These are phyloP conservation scores for Claviceps sp. DNA, from an alignment of 2,329 filamentous ascomycete genomes.

Conservation along the genomic window DNA sequence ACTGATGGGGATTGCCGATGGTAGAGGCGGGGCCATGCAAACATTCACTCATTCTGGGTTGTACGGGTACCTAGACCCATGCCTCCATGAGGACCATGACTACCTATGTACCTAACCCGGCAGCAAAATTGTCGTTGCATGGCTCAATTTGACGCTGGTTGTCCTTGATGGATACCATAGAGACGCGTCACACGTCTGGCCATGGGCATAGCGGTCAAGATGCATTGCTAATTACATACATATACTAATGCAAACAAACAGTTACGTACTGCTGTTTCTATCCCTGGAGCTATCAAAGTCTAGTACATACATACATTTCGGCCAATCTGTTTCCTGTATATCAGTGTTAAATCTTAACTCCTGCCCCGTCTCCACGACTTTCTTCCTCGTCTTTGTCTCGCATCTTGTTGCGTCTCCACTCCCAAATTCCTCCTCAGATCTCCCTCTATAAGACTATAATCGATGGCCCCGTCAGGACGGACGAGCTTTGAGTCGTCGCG, in stretches of 20 bases:
- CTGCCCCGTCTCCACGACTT: not conserved
- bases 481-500: not conserved
- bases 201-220: too few relatives aligned
- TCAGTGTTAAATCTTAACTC: not conserved
- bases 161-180: not conserved
- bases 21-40: too few relatives aligned
- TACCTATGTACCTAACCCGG: too few relatives aligned
- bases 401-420: not conserved
- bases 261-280: not conserved
- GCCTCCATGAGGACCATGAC: too few relatives aligned
- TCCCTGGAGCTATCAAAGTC: not conserved
- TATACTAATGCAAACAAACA: not conserved
- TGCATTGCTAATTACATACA: not conserved
- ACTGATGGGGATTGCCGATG: too few relatives aligned
- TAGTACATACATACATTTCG: not conserved
- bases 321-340: slow-evolving; percentile 1
- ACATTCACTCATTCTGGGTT: too few relatives aligned
- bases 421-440: not conserved
- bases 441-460: not conserved
- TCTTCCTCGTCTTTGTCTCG: not conserved
- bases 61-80: too few relatives aligned
- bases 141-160: too few relatives aligned
- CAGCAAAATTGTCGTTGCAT: too few relatives aligned
- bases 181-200: not conserved
- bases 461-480: not conserved